Conservation (phyloP, 83 land plant genomes). For the Larix sibirica region DNA sequence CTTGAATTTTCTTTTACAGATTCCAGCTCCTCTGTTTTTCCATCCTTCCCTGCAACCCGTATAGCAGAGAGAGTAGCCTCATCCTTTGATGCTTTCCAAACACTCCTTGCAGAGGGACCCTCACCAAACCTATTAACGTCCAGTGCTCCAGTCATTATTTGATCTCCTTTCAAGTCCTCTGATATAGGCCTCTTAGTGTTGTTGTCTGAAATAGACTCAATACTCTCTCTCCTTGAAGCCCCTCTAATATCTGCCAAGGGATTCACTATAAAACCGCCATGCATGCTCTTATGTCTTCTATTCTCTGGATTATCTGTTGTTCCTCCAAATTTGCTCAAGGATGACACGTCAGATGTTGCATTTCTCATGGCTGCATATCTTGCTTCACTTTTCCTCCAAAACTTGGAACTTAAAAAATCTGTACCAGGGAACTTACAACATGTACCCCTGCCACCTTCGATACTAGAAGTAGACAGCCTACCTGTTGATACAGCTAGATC, state of each 20-base stretch:
- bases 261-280: conserved; percentile 17
- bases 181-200: neutral
- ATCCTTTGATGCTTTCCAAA: conserved; percentile 37
- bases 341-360: conserved; percentile 14
- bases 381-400: conserved; percentile 60
- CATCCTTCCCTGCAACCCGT: conserved; percentile 27
- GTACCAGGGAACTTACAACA: conserved; percentile 70
- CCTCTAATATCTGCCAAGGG: conserved; percentile 26
- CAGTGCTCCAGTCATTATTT: neutral
- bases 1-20: conserved; percentile 14
- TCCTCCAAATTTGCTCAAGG: neutral
- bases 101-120: conserved; percentile 39
- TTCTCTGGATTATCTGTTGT: neutral
- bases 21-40: conserved; percentile 5
- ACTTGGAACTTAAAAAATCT: conserved; percentile 60
- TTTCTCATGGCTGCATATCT: conserved; percentile 30
- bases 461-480: conserved; percentile 20
- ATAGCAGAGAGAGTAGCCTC: conserved; percentile 39
- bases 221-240: neutral
- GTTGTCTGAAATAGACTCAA: neutral
- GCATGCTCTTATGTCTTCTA: neutral
- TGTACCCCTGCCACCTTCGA: conserved; percentile 22
- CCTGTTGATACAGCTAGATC: conserved; percentile 50
- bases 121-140: conserved; percentile 17
- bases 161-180: conserved; percentile 7